These are phyloP conservation scores for Cutaneotrichosporon cyanovorans DNA, from an alignment of 1,284 basidiomycete species.

Conservation along the genomic window DNA sequence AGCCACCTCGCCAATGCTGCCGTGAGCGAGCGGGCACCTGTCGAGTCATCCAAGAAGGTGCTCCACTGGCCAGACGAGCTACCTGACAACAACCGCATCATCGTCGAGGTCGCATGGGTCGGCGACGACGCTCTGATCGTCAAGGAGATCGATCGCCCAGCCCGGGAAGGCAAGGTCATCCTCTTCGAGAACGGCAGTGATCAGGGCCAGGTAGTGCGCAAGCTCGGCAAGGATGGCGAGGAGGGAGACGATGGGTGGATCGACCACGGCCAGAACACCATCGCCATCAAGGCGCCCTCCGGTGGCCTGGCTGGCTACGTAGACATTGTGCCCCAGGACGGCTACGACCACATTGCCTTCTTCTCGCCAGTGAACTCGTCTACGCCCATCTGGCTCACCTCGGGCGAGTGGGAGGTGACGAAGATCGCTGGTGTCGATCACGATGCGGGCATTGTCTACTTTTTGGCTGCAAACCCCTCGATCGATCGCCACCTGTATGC, in stretches of 20 bases:
- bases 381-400: constrained; percentile 71
- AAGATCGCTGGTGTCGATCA: constrained; percentile 66
- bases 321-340: constrained; percentile 75
- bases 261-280: constrained; percentile 51
- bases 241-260: constrained; percentile 91
- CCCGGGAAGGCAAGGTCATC: constrained; percentile 67
- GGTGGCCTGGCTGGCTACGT: constrained; percentile 58
- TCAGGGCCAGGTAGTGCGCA: constrained; percentile 60
- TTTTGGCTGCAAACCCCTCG: constrained; percentile 74
- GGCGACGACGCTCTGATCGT: constrained; percentile 66
- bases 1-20: neutral
- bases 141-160: constrained; percentile 78
- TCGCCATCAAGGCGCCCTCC: constrained; percentile 30
- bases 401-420: constrained; percentile 83
- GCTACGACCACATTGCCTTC: constrained; percentile 82
- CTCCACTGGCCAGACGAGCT: constrained; percentile 62
- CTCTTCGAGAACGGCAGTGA: constrained; percentile 54
- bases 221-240: constrained; percentile 68
- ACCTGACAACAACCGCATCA: constrained; percentile 58
- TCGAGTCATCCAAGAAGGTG: constrained; percentile 48
- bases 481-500: constrained; percentile 78
- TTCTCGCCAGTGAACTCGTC: constrained; percentile 66
- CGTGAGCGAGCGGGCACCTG: neutral
- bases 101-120: constrained; percentile 81
- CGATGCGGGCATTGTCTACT: constrained; percentile 67